Base-by-base conservation (phyloP, 805 yeast species). In the Candida tibetensis region DNA sequence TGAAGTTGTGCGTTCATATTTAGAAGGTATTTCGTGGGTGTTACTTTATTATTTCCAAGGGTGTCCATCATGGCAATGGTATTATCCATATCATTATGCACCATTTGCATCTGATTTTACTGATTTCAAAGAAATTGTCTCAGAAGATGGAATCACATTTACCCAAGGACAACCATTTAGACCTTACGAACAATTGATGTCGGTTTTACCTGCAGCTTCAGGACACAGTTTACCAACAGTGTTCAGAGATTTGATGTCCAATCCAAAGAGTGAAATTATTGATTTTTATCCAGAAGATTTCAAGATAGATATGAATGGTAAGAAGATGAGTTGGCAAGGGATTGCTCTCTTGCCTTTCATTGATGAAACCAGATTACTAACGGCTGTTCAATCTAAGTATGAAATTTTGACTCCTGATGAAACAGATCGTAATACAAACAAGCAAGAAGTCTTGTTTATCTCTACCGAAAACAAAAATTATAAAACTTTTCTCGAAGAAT, bases 11-110 rank as follows among this genome's bases (percentile, higher is more conserved):
- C 67, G 69, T 38, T 75, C 80, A 34, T 93, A 93, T 55, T 74
- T 93, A 39, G 96, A 91, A 60, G 99, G 99, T 45, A 85, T 93
- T 3, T 80, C 96, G n/a, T 93, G 99, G 99, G 95, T 83, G 1
- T 69, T 93, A 46, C 64, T 87, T 37, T 93, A 93, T 60, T 93
- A 93, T 64, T 91, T 87, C 60, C 98, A 93, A 62, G 98, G 97
- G 2, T 91, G 98, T 64, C 95, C 96, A 0, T 91, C 98, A 0
- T 93, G 99, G 99, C 82, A 82, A 39, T 93, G 99, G 99, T 93
- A 79, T 60, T 93, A 83, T 53, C 99, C 98, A 0, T 91, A 82
- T 58, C 98, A 93, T 57, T 95, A 93, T 65, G 98, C 99, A 0
- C 99, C 99, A 16, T 90, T 93, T 71, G 98, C 97, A 0, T 75